Evolutionary conservation across 495 filamentous ascomycete species (phyloP).

Genomic region (Aspergillus bridgeri): DNA sequence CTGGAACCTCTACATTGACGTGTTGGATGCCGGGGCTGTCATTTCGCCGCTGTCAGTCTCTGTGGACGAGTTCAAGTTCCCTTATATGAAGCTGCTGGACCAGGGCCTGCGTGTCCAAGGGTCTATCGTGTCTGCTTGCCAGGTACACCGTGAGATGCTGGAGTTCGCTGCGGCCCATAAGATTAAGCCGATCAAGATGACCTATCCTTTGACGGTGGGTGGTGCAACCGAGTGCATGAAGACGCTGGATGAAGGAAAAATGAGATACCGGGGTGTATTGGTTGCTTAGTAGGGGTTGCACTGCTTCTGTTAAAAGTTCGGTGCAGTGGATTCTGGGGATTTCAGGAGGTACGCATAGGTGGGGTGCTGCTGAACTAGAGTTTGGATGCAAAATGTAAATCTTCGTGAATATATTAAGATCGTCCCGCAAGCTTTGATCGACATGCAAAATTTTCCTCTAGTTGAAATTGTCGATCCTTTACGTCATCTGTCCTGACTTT

Average conservation of each 20-base stretch:
- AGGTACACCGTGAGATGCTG: slow-evolving; percentile 53
- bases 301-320: no score
- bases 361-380: no score
- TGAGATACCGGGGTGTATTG: slow-evolving; percentile 57
- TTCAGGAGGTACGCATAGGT: no score
- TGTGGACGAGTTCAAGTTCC: slow-evolving; percentile 47
- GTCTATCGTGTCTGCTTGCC: slow-evolving; percentile 47
- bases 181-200: slow-evolving; percentile 55
- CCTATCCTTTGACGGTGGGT: slow-evolving; percentile 52
- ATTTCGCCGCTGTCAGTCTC: slow-evolving; percentile 54
- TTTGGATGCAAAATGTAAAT: no score
- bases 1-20: slow-evolving; percentile 32
- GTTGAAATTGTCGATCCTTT: no score
- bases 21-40: slow-evolving; percentile 44
- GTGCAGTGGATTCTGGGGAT: background rate
- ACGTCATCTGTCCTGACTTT: no score
- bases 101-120: slow-evolving; percentile 52
- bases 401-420: no score
- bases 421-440: no score
- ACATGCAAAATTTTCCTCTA: no score
- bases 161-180: slow-evolving; percentile 52
- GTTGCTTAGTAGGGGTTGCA: no score
- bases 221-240: slow-evolving; percentile 52
- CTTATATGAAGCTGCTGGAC: slow-evolving; percentile 46
- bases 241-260: slow-evolving; percentile 51